Evolutionary conservation across 208 protist species (phyloP).

Genomic region (Zelonia costaricensis): DNA sequence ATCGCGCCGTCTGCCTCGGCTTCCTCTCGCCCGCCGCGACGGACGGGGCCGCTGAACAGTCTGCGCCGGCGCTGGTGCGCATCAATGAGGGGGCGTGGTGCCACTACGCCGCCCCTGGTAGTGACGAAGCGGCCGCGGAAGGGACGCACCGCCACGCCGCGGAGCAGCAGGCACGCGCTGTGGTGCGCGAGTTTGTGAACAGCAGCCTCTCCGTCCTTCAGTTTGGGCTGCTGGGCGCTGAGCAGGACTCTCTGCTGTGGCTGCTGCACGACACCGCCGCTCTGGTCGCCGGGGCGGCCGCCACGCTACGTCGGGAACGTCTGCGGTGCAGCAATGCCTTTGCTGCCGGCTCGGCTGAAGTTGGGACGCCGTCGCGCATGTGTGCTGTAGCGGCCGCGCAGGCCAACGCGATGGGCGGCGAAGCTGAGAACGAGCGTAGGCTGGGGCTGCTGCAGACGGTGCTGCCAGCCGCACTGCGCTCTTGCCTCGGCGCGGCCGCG

Average conservation of each 20-base stretch:
- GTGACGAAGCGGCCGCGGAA: background rate
- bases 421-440: too few species aligned
- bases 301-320: slow-evolving; percentile 3
- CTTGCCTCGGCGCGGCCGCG: background rate
- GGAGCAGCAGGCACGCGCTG: slow-evolving; percentile 1
- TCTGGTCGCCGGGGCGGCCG: slow-evolving; percentile 4
- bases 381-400: background rate
- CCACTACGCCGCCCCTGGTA: background rate
- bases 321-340: background rate
- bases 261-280: slow-evolving; percentile 23
- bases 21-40: slow-evolving; percentile 22
- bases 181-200: slow-evolving; percentile 37
- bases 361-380: slow-evolving; percentile 8
- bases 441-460: background rate
- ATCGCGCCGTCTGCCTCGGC: slow-evolving; percentile 40
- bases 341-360: background rate
- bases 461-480: slow-evolving; percentile 1
- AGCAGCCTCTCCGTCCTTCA: slow-evolving; percentile 42
- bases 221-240: slow-evolving; percentile 36
- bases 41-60: background rate
- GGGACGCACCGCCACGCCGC: background rate
- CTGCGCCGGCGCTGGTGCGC: background rate
- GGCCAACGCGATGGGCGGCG: background rate
- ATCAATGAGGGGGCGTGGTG: slow-evolving; percentile 30
- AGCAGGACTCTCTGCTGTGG: slow-evolving; percentile 24